These are phyloP conservation scores for Cystoderma amianthinum DNA, from an alignment of 768 basidiomycete genomes.

Conservation along the genomic window DNA sequence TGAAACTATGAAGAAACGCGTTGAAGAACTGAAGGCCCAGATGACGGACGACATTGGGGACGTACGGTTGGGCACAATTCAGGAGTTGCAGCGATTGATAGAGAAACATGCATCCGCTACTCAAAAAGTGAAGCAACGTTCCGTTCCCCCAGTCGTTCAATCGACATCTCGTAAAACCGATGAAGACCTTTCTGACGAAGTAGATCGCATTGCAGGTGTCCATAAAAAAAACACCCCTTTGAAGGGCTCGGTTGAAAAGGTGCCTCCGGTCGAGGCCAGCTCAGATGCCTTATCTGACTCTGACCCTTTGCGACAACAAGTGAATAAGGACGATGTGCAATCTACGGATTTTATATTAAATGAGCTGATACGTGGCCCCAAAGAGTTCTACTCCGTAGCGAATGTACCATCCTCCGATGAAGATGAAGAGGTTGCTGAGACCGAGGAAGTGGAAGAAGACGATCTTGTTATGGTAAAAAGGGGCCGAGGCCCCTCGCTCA, in stretches of 20 bases:
- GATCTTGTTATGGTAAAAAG: conserved; percentile 15
- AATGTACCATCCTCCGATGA: conserved; percentile 33
- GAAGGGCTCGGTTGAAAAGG: too few species aligned
- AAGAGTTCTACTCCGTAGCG: conserved; percentile 16
- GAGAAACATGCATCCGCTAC: conserved; percentile 16
- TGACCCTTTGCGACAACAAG: too few species aligned
- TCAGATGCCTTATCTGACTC: too few species aligned
- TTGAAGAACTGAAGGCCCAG: conserved; percentile 32
- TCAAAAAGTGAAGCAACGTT: conserved; percentile 9
- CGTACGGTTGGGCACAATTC: conserved; percentile 23
- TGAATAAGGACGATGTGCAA: too few species aligned
- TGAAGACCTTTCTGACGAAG: not conserved
- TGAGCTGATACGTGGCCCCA: conserved; percentile 31
- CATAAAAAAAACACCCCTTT: too few species aligned
- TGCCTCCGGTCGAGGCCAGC: too few species aligned
- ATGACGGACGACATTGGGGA: conserved; percentile 12
- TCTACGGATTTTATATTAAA: too few species aligned
- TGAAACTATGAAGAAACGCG: conserved; percentile 33
- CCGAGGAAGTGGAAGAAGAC: conserved; percentile 26
- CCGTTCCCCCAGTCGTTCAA: conserved; percentile 4
- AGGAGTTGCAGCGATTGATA: conserved; percentile 30
- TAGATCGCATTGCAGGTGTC: conserved; percentile 1
- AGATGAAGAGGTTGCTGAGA: conserved; percentile 33
- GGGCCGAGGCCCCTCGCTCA: conserved; percentile 7
- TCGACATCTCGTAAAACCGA: not conserved